These are phyloP conservation scores for Metahyphopichia silvanorum DNA, from an alignment of 805 yeast genomes.

Conservation along the genomic window DNA sequence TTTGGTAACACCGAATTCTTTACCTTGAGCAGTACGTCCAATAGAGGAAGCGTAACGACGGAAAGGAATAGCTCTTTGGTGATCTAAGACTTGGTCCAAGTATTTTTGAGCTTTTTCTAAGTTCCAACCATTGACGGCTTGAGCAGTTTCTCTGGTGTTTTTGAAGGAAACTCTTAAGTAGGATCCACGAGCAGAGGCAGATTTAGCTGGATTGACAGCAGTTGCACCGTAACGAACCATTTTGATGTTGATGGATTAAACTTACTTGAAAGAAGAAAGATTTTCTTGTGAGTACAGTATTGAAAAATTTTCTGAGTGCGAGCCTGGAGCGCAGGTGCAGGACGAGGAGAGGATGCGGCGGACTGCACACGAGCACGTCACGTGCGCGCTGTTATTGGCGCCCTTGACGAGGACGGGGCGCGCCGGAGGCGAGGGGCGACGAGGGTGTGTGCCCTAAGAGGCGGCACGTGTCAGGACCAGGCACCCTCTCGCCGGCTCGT, in stretches of 20 bases:
- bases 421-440: no score
- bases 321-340: no score
- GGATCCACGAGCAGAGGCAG: conserved; percentile 99
- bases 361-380: no score
- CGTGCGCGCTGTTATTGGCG: no score
- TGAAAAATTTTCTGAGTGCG: no score
- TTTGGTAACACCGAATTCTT: conserved; percentile 99
- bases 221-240: conserved; percentile 99
- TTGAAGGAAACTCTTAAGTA: conserved; percentile 99
- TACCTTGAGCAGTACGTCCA: conserved; percentile 99
- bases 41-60: conserved; percentile 95
- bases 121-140: conserved; percentile 98
- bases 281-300: no score
- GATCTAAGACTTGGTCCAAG: conserved; percentile 94
- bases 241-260: conserved; percentile 21
- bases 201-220: conserved; percentile 98
- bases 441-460: no score
- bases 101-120: conserved; percentile 92
- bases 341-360: no score
- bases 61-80: conserved; percentile 99
- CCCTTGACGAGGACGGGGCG: no score
- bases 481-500: no score
- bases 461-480: no score
- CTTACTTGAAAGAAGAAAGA: no score
- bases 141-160: conserved; percentile 99